A percentile compares a stretch with the other conserved stretches of the same genome.
Evolutionary conservation across 2,329 filamentous ascomycete species (phyloP).

Genomic region (Aspergillus tanneri): DNA sequence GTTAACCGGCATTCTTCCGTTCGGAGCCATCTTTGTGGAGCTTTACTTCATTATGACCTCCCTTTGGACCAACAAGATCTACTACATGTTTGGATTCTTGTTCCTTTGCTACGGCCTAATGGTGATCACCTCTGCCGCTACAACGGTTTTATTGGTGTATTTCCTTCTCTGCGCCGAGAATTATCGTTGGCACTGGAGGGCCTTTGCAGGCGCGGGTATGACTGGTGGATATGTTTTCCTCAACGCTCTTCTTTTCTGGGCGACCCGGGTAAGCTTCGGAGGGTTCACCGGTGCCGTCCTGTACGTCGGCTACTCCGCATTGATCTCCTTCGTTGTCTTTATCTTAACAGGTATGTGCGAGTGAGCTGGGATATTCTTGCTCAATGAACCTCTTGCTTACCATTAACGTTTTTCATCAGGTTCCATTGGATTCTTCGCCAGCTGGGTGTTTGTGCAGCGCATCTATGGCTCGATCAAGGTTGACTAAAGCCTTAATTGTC

Average conservation of each 20-base stretch:
- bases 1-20: conserved; percentile 87
- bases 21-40: conserved; percentile 96
- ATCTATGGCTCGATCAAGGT: conserved; percentile 99
- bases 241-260: conserved; percentile 87
- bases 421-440: conserved; percentile 91
- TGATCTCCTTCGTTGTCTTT: conserved; percentile 89
- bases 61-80: conserved; percentile 97
- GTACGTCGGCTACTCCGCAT: conserved; percentile 86
- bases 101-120: conserved; percentile 97
- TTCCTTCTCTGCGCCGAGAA: conserved; percentile 95
- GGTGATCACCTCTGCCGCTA: conserved; percentile 90
- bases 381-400: conserved; percentile 1
- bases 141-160: conserved; percentile 92
- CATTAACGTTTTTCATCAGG: conserved; percentile 54
- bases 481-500: conserved; percentile 56
- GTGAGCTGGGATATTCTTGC: neutral
- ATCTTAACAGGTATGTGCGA: conserved; percentile 78
- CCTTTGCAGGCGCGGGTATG: conserved; percentile 87
- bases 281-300: conserved; percentile 83
- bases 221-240: conserved; percentile 89
- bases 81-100: conserved; percentile 99
- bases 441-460: conserved; percentile 88
- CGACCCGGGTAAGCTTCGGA: conserved; percentile 81
- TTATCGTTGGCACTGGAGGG: conserved; percentile 98
- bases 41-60: conserved; percentile 99